Evolutionary conservation across 2,329 filamentous ascomycete species (phyloP).

Genomic region (Raffaelea albimanens): DNA sequence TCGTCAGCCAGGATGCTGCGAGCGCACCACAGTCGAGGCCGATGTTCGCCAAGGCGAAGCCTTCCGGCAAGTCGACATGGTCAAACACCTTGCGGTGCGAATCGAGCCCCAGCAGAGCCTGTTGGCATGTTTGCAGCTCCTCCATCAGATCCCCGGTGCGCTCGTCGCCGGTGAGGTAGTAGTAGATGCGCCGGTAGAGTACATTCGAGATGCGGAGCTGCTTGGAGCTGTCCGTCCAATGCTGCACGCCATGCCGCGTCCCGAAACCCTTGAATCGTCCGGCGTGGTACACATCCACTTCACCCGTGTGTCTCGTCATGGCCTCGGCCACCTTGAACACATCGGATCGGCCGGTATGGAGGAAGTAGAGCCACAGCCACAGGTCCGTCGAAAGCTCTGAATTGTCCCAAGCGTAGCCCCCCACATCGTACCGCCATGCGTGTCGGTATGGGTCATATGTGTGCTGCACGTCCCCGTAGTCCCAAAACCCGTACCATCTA

Average conservation of each 20-base stretch:
- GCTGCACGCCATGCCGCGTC: slow-evolving; percentile 53
- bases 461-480: slow-evolving; percentile 54
- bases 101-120: slow-evolving; percentile 43
- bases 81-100: slow-evolving; percentile 52
- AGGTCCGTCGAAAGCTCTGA: slow-evolving; percentile 53
- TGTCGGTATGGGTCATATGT: slow-evolving; percentile 51
- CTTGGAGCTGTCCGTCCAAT: slow-evolving; percentile 51
- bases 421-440: slow-evolving; percentile 53
- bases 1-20: no score
- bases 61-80: no score
- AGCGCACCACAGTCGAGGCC: no score
- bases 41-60: no score
- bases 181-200: slow-evolving; percentile 48
- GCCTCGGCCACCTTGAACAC: slow-evolving; percentile 51
- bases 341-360: slow-evolving; percentile 46
- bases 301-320: slow-evolving; percentile 46
- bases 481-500: slow-evolving; percentile 54
- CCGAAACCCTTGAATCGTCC: slow-evolving; percentile 50
- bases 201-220: slow-evolving; percentile 51
- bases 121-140: slow-evolving; percentile 40
- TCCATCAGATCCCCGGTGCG: slow-evolving; percentile 44
- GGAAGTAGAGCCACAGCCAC: slow-evolving; percentile 54
- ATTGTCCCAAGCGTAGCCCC: slow-evolving; percentile 57
- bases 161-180: slow-evolving; percentile 46
- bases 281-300: slow-evolving; percentile 53